A percentile compares a stretch with the other conserved stretches of the same genome.
Evolutionary conservation across 2,329 filamentous ascomycete species (phyloP).

Genomic region (Achaetomium macrosporum): DNA sequence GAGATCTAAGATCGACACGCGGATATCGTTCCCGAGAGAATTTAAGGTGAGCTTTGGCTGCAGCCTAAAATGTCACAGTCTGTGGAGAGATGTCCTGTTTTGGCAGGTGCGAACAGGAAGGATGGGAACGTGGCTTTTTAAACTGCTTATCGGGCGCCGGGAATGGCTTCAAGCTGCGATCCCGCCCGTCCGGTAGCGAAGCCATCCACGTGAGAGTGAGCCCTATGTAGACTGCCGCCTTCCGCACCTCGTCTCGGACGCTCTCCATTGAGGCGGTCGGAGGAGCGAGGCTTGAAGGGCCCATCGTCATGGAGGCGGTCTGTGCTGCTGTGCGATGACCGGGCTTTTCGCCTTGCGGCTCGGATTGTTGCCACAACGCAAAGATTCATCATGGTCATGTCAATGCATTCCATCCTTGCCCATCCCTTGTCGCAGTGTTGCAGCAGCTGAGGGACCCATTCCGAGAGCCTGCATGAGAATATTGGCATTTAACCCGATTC

Average conservation of each 20-base stretch:
- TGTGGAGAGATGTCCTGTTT: conserved; percentile 18
- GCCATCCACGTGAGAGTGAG: neutral
- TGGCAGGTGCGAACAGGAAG: conserved; percentile 14
- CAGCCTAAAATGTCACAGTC: conserved; percentile 14
- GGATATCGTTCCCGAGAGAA: conserved; percentile 13
- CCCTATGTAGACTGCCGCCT: neutral
- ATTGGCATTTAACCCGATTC: conserved; percentile 18
- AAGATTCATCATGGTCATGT: neutral
- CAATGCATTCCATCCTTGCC: neutral
- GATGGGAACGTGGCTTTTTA: conserved; percentile 10
- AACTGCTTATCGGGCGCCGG: conserved; percentile 4
- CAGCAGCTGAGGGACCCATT: conserved; percentile 5
- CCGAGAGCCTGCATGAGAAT: conserved; percentile 23
- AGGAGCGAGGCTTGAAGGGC: neutral
- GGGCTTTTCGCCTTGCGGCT: no score
- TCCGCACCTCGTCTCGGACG: neutral
- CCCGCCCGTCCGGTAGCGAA: conserved; percentile 16
- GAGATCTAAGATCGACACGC: conserved; percentile 7
- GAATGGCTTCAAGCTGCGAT: conserved; percentile 3
- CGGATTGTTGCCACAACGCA: no score
- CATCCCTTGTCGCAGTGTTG: conserved; percentile 6
- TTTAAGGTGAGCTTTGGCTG: conserved; percentile 7
- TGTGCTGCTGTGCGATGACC: no score
- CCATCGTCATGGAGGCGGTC: no score
- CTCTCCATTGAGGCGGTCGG: no score